Base-by-base conservation (phyloP, 495 filamentous ascomycete genomes). In the Collariella sp. region DNA sequence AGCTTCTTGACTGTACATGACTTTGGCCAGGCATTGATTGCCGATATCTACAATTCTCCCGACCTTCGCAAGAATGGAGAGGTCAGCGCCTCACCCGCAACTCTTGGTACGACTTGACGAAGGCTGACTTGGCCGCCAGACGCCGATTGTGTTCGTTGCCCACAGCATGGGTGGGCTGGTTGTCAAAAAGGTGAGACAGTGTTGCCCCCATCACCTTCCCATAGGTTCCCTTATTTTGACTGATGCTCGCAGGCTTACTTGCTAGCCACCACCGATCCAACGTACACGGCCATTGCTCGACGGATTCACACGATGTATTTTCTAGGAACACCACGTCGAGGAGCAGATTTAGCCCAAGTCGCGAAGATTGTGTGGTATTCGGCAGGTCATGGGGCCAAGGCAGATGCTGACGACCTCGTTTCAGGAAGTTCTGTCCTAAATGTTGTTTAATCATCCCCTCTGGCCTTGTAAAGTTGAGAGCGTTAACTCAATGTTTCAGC, bases 341-440 rank as follows among this genome's bases (percentile, higher is more conserved):
- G 66, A 2, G 38, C 62, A 10, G 61, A 64, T 38, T 59, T 47
- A 1, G 50, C 50, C 11, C 40, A 19, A 23, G 34, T 41, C 26
- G 10, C 41, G 19, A 49, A 43, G 12, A 33, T 23, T 38, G n/a
- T 62, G 13, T 43, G 52, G 29, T 59, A 49, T 24, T 29, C 46
- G 15, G 35, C 54, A 2, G 46, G 48, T n/a, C 45, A 35, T 10
- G 57, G 59, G 2, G 18, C 58, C 2, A 76, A 72, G 26, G 55
- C 62, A n/a, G 77, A 67, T 36, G 59, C 77, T 24, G 54, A 62
- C 4, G 76, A 78, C 5, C 60, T 78, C 5, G 50, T 52, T 7
- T 61, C 48, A n/a, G 60, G 62, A 19, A 71, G 68, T 0, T 43
- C 50, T 5, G 58, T 50, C 0, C 31, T 62, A 16, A 50, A 60